Base-by-base conservation (phyloP, 2,329 filamentous ascomycete species). In the Tetracladium maxilliforme region DNA sequence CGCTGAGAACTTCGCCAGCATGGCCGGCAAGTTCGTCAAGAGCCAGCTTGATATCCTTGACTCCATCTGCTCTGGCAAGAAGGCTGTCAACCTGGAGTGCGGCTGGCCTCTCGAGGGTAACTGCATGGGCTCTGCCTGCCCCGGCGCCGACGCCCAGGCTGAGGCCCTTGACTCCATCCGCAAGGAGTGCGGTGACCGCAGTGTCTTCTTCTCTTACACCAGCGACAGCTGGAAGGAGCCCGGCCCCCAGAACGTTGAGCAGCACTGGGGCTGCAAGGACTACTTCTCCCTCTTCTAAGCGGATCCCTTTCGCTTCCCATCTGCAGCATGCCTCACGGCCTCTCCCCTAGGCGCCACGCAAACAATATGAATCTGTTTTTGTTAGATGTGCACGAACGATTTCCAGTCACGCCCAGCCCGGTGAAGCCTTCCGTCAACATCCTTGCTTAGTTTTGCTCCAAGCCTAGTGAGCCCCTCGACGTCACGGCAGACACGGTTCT, bases 61-160 rank as follows among this genome's bases (percentile, higher is more conserved):
- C 47, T 48, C 51, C 22, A 57, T 82, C 40, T 95, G 87, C 69
- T 48, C 60, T 20, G 66, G 65, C 47, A 79, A 79, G 61, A 56
- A 68, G 19, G 75, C 74, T 37, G 71, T 82, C 61, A 82, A 87
- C 57, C 64, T 92, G 39, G 87, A 95, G 72, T 80, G 78, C 29
- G 87, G 87, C 43, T 95, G 86, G 84, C 87, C 87, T 36, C 72
- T 59, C 27, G 37, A 47, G 6, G 86, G 86, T 46, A 41, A 50
- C 16, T 51, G 68, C 56, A 87, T 90, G 55, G 82, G 81, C 32
- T 45, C 45, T 12, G 84, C 84, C 30, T 58, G 80, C 40, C 71
- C 86, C 29, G 72, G 79, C 38, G 24, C 38, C 5, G 21, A 45
- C 2, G 59, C 87, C 57, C 87, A 95, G 66, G 55, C 55, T 25